phyloP scores from a whole-genome alignment of 768 basidiomycete species.

The Boletus rufocinnamomeus region DNA sequence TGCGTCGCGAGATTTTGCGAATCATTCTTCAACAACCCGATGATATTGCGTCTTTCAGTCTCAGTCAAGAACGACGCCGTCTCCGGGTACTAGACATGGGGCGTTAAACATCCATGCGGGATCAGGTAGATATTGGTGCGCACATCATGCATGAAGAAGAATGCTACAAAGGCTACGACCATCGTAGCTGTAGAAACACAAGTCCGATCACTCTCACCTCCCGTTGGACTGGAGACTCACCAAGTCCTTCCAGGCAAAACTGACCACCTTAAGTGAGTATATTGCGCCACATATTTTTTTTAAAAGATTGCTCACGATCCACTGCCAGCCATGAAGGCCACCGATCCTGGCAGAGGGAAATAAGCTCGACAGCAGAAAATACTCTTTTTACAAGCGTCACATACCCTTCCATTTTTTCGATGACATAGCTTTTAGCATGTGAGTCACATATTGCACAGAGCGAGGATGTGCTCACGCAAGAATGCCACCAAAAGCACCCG shows the following conservation, averaged over 20 bases:
- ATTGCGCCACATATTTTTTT: not conserved
- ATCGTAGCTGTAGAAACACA: conserved; percentile 23
- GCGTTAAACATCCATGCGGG: conserved; percentile 8
- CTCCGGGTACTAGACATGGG: conserved; percentile 48
- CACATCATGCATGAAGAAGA: conserved; percentile 58
- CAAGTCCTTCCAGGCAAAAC: conserved; percentile 36
- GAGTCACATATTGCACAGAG: not conserved
- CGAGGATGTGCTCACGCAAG: conserved; percentile 39
- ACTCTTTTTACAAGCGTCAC: conserved; percentile 14
- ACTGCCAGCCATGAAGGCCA: conserved; percentile 39
- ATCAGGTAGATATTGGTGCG: not conserved
- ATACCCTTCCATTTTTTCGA: conserved; percentile 37
- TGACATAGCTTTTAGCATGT: conserved; percentile 34
- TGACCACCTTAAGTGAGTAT: conserved; percentile 15
- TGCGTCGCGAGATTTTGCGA: conserved; percentile 47
- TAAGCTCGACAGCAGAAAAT: not conserved
- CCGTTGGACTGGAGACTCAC: conserved; percentile 11
- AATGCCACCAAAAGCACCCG: conserved; percentile 54
- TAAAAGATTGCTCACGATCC: conserved; percentile 37
- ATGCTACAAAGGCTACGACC: conserved; percentile 30
- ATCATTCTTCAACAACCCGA: conserved; percentile 43
- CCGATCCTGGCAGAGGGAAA: conserved; percentile 19
- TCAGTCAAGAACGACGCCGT: conserved; percentile 57
- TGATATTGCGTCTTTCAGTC: conserved; percentile 42
- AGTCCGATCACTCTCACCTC: not conserved